Base-by-base conservation (phyloP, 306 rosid genomes). In the Betula pendula region DNA sequence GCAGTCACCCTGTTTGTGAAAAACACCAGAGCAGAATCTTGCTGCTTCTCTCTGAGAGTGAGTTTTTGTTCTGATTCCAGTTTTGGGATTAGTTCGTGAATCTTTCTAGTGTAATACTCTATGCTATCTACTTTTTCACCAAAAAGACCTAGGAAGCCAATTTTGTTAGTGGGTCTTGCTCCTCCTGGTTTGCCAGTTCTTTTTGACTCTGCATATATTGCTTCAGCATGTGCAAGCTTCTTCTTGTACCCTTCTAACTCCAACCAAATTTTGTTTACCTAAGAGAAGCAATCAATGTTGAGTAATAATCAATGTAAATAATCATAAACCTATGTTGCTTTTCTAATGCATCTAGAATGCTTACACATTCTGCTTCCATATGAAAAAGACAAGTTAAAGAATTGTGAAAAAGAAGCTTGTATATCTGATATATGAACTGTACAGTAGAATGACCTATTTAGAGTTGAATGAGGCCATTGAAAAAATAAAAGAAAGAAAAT, bases 1-100 rank as follows among this genome's bases (percentile, higher is more conserved):
- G 99, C 98, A 74, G 77, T 59, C 35, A 82, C 88, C 80, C 94
- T 84, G 80, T 27, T 87, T 6, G 89, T 86, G 90, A 92, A 91
- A 80, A 96, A 91, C 6, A 92, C 82, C 35, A 92, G 1, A 76
- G 98, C 99, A 38, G 97, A 92, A 79, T 75, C 50, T 83, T 79
- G 87, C 83, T 96, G 98, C 87, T 92, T 96, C 74, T 92, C 98
- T 78, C 89, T 87, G 45, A 92, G 92, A 62, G 98, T 96, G 63
- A 20, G 68, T 79, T 96, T 96, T 70, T 87, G 98, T 80, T 96
- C 98, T 24, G 92, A 31, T 81, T 92, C 98, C 84, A 88, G 80
- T 83, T 90, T 91, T 43, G 85, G 81, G 48, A 78, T 60, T 31
- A 83, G 52, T 71, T 88, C 96, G n/a, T 76, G 80, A 72, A 91